phyloP scores from a whole-genome alignment of 345 rosid species.

The Viola odorata region DNA sequence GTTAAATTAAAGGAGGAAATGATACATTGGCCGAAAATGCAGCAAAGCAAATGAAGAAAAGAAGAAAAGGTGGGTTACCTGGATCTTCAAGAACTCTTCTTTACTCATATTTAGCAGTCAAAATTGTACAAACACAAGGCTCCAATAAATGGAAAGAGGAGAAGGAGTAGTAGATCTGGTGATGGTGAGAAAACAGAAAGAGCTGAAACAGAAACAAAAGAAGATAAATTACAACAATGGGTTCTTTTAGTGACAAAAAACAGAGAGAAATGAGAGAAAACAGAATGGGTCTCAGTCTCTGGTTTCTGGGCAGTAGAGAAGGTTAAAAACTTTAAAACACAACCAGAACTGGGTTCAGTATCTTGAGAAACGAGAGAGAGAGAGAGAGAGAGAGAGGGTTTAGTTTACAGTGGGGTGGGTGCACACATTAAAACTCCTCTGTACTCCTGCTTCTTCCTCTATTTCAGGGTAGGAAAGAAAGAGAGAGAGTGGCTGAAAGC shows the following conservation, averaged over 20 bases:
- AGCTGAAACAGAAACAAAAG: background rate
- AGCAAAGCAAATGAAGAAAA: conserved; percentile 12
- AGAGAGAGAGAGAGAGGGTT: conserved; percentile 10
- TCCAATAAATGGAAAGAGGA: conserved; percentile 8
- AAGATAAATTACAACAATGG: conserved; percentile 12
- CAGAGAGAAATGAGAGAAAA: conserved; percentile 18
- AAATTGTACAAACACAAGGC: conserved; percentile 22
- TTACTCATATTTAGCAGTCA: conserved; percentile 54
- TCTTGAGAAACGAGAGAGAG: conserved; percentile 13
- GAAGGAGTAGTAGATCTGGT: background rate
- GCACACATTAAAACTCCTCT: conserved; percentile 36
- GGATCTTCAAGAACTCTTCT: conserved; percentile 96
- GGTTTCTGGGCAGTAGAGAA: conserved; percentile 10
- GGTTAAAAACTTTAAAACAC: background rate
- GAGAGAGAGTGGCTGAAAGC: conserved; percentile 19
- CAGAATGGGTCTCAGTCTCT: conserved; percentile 18
- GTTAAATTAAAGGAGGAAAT: background rate
- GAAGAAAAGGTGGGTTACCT: conserved; percentile 39
- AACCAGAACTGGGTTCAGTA: conserved; percentile 14
- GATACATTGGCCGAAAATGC: conserved; percentile 14
- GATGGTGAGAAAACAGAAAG: conserved; percentile 26
- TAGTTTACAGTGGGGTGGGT: conserved; percentile 24
- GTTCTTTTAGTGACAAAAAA: background rate
- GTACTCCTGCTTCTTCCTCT: conserved; percentile 30
- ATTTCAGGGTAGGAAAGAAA: conserved; percentile 37